Base-by-base conservation (phyloP, 306 rosid species). In the Begonia masoniana region DNA sequence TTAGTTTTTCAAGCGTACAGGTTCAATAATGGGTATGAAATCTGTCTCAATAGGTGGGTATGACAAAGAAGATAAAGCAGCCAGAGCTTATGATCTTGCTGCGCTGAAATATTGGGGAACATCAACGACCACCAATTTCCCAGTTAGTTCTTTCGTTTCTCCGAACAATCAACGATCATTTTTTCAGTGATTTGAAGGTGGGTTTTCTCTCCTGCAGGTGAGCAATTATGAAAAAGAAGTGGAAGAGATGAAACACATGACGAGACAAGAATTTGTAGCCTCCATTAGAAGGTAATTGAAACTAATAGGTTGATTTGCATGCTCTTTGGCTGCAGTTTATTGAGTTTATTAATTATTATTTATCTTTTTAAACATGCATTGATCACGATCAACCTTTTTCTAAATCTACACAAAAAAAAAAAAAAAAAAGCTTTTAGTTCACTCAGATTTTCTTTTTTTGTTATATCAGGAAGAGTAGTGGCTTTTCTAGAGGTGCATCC, bases 61-160 rank as follows among this genome's bases (percentile, higher is more conserved):
- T 83, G 99, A 92, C 52, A 92, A 92, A 76, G 99, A 92, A 78
- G 99, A 92, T 62, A 92, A 92, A 70, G 99, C 99, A 55, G 99
- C 99, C 62, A 86, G 96, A 80, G 85, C 99, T 19, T 92, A 86
- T 52, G 99, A 92, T 80, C 78, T 92, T 70, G 96, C 99, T 54
- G 99, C 99, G 59, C 71, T 92, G 13, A 92, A 92, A 71, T 92
- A 86, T 60, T 92, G 99, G 99, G 99, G 99, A 42, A 74, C 99
- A 47, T 86, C 99, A 65, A 92, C 99, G 26, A 92, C 96, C 16
- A 92, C 95, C 43, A 92, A 92, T 67, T 92, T 92, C 76, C 96
- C 93, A 2, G 99, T 91, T 62, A 56, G 74, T 56, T 41, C 4
- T 31, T 21, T 31, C 39, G 39, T 15, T 59, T 45, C 15, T 45